Percentiles rank a stretch among this genome's conserved stretches.
Conservation (phyloP, 148 eudicot genomes). For the Gaultheria prostrata region DNA sequence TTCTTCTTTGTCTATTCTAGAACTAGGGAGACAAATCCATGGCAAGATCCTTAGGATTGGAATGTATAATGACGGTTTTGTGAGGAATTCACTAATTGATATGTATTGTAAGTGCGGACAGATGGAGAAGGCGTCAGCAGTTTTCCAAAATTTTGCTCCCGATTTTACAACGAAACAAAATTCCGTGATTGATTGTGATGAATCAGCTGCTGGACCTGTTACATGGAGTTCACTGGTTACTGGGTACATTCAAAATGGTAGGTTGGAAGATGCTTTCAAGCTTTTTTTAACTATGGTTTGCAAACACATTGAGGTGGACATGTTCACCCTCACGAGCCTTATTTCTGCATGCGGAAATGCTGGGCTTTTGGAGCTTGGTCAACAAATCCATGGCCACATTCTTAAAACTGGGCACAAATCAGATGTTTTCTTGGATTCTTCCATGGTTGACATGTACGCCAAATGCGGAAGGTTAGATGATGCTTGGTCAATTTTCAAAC, state of each 20-base stretch:
- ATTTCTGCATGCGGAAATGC: slow-evolving; percentile 56
- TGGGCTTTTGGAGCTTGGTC: slow-evolving; percentile 68
- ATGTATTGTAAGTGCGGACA: slow-evolving; percentile 80
- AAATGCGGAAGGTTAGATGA: slow-evolving; percentile 72
- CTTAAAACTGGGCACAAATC: slow-evolving; percentile 46
- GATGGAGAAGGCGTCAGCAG: slow-evolving; percentile 51
- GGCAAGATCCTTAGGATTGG: slow-evolving; percentile 42
- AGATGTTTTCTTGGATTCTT: slow-evolving; percentile 55
- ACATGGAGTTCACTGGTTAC: slow-evolving; percentile 58
- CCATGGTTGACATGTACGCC: slow-evolving; percentile 84
- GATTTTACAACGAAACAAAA: slow-evolving; percentile 8
- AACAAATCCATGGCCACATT: slow-evolving; percentile 57
- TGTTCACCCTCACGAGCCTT: slow-evolving; percentile 60
- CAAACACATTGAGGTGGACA: slow-evolving; percentile 45
- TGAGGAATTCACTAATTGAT: slow-evolving; percentile 59
- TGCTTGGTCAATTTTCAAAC: slow-evolving; percentile 48
- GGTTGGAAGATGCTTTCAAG: slow-evolving; percentile 56
- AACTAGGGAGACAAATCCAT: slow-evolving; percentile 70
- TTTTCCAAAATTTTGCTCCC: slow-evolving; percentile 35
- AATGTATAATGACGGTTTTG: slow-evolving; percentile 41
- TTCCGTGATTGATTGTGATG: slow-evolving; percentile 11
- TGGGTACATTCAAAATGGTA: slow-evolving; percentile 62
- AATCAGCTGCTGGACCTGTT: slow-evolving; percentile 32
- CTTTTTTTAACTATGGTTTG: slow-evolving; percentile 49
- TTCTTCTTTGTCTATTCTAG: slow-evolving; percentile 45